These are phyloP conservation scores for Tirmania nivea DNA, from an alignment of 495 filamentous ascomycete species.

Conservation along the genomic window DNA sequence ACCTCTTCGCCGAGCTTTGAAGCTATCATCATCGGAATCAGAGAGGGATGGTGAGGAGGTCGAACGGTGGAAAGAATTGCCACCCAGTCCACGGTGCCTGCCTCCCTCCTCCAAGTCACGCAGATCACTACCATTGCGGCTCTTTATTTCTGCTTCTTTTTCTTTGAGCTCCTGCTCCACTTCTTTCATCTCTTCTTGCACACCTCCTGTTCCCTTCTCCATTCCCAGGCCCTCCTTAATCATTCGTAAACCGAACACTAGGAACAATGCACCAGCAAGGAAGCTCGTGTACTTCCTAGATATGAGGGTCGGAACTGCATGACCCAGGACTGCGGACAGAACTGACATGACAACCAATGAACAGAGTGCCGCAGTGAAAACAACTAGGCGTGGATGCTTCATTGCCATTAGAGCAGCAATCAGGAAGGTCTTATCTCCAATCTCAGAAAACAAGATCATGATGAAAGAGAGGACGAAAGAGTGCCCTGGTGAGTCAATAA, in stretches of 20 bases:
- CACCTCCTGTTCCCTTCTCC: conserved; percentile 58
- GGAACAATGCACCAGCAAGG: conserved; percentile 61
- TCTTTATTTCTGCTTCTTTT: conserved; percentile 48
- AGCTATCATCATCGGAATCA: conserved; percentile 18
- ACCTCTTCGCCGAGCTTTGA: conserved; percentile 8
- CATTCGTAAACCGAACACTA: conserved; percentile 72
- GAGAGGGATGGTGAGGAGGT: conserved; percentile 17
- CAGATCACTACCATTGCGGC: conserved; percentile 23
- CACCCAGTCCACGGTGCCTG: conserved; percentile 18
- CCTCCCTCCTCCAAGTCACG: conserved; percentile 29
- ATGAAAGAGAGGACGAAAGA: conserved; percentile 81
- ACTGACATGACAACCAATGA: conserved; percentile 87
- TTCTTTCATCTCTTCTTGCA: conserved; percentile 75
- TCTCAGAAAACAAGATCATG: conserved; percentile 94
- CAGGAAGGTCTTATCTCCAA: conserved; percentile 96
- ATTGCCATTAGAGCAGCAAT: conserved; percentile 97
- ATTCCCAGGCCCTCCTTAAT: conserved; percentile 75
- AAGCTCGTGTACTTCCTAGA: conserved; percentile 75
- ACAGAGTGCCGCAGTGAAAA: conserved; percentile 82
- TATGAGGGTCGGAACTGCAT: conserved; percentile 77
- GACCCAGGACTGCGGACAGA: conserved; percentile 85
- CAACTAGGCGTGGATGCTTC: conserved; percentile 81
- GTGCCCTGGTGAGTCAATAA: conserved; percentile 51
- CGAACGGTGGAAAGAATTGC: conserved; percentile 12
- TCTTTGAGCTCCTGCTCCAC: conserved; percentile 89